A percentile compares a stretch with the other conserved stretches of the same genome.
Evolutionary conservation across 352 stramenopile species (phyloP).

Genomic region (Phytophthora pluvialis): DNA sequence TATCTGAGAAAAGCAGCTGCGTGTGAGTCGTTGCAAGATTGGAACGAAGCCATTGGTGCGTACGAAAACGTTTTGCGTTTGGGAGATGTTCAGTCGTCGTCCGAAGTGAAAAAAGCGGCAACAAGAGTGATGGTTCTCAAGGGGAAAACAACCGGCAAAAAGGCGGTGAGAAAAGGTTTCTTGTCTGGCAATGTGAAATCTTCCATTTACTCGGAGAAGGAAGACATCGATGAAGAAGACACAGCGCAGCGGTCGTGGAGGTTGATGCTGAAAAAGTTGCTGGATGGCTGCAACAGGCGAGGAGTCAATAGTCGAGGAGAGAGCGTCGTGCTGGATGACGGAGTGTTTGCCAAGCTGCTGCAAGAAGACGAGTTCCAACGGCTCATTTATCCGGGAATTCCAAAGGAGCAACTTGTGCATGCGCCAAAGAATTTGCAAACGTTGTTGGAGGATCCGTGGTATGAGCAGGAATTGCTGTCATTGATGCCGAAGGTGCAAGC

Average conservation of each 20-base stretch:
- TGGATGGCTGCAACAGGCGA: slow-evolving; percentile 57
- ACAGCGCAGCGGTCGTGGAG: slow-evolving; percentile 59
- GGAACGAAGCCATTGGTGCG: slow-evolving; percentile 66
- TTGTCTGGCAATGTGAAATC: slow-evolving; percentile 37
- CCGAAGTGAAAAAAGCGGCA: slow-evolving; percentile 59
- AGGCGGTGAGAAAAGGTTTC: slow-evolving; percentile 58
- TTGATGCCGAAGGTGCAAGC: slow-evolving; percentile 85
- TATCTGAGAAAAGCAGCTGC: slow-evolving; percentile 92
- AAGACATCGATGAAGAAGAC: slow-evolving; percentile 55
- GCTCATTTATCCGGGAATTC: slow-evolving; percentile 83
- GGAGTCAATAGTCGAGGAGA: slow-evolving; percentile 66
- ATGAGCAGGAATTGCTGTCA: slow-evolving; percentile 74
- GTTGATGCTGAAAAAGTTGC: slow-evolving; percentile 68
- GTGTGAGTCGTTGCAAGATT: slow-evolving; percentile 65
- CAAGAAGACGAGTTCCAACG: slow-evolving; percentile 72
- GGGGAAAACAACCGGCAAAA: slow-evolving; percentile 3
- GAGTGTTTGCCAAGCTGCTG: slow-evolving; percentile 81
- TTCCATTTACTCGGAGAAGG: slow-evolving; percentile 73
- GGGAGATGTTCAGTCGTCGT: slow-evolving; percentile 36
- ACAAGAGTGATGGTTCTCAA: slow-evolving; percentile 37
- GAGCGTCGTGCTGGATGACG: slow-evolving; percentile 74
- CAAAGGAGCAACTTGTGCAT: slow-evolving; percentile 65
- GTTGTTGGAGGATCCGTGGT: slow-evolving; percentile 81
- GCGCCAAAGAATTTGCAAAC: slow-evolving; percentile 76
- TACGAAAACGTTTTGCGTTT: slow-evolving; percentile 82